Base-by-base conservation (phyloP, 2,329 filamentous ascomycete species). In the Mollisia scopiformis region DNA sequence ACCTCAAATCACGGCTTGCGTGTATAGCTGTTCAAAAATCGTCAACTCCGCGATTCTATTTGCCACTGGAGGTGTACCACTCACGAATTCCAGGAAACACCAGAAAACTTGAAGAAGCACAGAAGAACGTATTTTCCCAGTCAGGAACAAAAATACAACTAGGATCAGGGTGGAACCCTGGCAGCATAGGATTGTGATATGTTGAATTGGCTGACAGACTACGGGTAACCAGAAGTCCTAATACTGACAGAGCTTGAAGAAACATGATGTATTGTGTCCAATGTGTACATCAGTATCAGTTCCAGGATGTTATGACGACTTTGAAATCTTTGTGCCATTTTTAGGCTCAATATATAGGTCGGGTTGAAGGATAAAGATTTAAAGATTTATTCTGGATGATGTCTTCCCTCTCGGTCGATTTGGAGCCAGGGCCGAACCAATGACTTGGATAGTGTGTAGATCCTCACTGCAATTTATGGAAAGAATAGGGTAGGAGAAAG, bases 1-100 rank as follows among this genome's bases (percentile, higher is more conserved):
- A 78, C 16, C 75, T 64, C 19, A 86, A 68, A 66, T 85, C 81
- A 56, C 75, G 77, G n/a, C 78, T 82, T 1, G 80, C 80, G 66
- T 84, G 74, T 43, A 80, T 74, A 5, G 77, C 56, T 62, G 47
- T n/a, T n/a, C 11, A 30, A 16, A 31, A 3, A 13, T 19, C 8
- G 16, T 33, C 28, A 35, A 21, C 11, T 25, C 13, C 7, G 11
- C 6, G 3, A 21, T 33, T 51, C 27, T 33, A 7, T 8, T 8
- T 16, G 5, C 23, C 23, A 21, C n/a, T 13, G 37, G n/a, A 28
- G 5, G 14, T 7, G 16, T 28, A 49, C n/a, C n/a, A n/a, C 57
- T 50, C 30, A 58, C 61, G 77, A 1, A 79, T 65, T 0, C 78
- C 77, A 1, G 78, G 78, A 41, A 77, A 79, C 13, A 72, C 68